Base-by-base conservation (phyloP, 2,329 filamentous ascomycete species). In the Tolypocladium inflatum region DNA sequence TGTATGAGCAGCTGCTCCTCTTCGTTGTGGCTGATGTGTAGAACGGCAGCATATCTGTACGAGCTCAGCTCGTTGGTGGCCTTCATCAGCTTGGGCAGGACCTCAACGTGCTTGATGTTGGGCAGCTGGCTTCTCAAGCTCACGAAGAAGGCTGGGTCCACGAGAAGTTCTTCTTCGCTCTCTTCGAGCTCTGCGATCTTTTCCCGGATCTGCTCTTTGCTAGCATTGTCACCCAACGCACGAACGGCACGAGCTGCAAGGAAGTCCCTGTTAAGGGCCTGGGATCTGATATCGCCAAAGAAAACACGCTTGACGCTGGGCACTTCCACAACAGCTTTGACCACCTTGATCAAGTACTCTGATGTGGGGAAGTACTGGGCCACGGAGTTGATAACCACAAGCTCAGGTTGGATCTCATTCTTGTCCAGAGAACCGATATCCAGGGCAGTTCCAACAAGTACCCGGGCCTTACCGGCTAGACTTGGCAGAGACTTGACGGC, bases 11-110 rank as follows among this genome's bases (percentile, higher is more conserved):
- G 30, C 30, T 33, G 30, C 30, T 33, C 30, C 30, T 33, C 30
- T 33, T 33, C 30, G 30, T 33, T 33, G 30, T 33, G 30, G 21
- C 6, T 21, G 52, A 41, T 19, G 38, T 54, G n/a, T 10, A 70
- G 30, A 1, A 70, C 63, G 7, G 65, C 68, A 1, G 63, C 63
- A 51, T 68, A 70, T 1, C 68, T 66, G 45, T 68, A 70, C 6
- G 54, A 60, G 57, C 64, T 68, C 15, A 70, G 61, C 41, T 70
- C 68, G 37, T 70, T 70, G 15, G 64, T 66, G 0, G 67, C 67
- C 15, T 54, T 35, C 64, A 70, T 67, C 10, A 21, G 56, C 59
- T 70, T 70, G 5, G 68, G 68, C 0, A 70, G 19, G 19, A 70
- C 64, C 45, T 69, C 67, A 3, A 70, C 65, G 37, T 69, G 67